A percentile compares a stretch with the other conserved stretches of the same genome.
These are phyloP conservation scores for Trypanosomatidae sp. DNA, from an alignment of 208 protist genomes.

Conservation along the genomic window DNA sequence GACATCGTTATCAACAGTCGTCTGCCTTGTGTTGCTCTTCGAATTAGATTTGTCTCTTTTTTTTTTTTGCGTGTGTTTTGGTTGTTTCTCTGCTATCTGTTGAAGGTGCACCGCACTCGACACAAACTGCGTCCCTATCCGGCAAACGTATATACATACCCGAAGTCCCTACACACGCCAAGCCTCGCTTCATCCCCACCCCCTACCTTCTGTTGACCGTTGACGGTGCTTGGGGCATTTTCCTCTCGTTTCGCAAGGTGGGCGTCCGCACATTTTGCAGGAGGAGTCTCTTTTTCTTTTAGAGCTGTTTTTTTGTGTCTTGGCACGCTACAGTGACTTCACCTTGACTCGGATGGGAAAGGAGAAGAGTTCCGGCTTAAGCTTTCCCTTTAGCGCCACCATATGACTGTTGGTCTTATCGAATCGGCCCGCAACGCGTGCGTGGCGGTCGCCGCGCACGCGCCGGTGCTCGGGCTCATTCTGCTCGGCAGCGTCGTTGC, in stretches of 20 bases:
- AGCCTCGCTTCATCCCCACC: not conserved
- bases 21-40: not conserved
- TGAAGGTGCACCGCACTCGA: not conserved
- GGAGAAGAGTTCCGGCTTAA: not conserved
- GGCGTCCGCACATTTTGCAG: not conserved
- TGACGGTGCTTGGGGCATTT: not conserved
- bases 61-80: not conserved
- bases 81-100: too few relatives aligned
- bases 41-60: not conserved
- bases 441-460: slow-evolving; percentile 37
- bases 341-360: not conserved
- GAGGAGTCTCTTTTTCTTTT: not conserved
- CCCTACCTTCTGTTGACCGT: not conserved
- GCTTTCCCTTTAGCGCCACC: not conserved
- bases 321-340: not conserved
- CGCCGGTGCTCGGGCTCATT: slow-evolving; percentile 46
- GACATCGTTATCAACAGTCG: not conserved
- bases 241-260: not conserved
- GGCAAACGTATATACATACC: not conserved
- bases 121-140: not conserved
- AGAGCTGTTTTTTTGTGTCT: not conserved
- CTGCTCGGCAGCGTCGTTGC: slow-evolving; percentile 54
- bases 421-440: slow-evolving; percentile 15
- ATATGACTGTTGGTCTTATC: slow-evolving; percentile 6
- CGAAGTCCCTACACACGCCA: not conserved